phyloP scores from a whole-genome alignment of 2,329 filamentous ascomycete species.

The Aspergillus ustus region DNA sequence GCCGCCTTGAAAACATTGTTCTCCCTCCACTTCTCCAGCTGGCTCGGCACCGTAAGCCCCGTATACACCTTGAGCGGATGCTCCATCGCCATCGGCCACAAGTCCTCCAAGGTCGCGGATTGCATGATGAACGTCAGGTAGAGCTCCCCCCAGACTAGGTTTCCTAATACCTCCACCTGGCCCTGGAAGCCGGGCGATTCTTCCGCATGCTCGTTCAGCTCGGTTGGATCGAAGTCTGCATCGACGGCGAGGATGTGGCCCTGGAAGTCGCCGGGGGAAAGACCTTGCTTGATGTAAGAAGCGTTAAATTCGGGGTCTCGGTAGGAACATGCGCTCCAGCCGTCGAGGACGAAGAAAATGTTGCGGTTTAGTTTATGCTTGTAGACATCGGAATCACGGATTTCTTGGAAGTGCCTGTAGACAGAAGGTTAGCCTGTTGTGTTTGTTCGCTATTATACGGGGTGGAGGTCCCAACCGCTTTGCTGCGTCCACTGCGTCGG shows the following conservation, averaged over 20 bases:
- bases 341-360: background rate
- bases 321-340: background rate
- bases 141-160: constrained; percentile 36
- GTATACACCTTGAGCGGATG: constrained; percentile 9
- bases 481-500: background rate
- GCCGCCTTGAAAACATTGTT: background rate
- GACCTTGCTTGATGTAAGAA: background rate
- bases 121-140: constrained; percentile 26
- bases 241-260: constrained; percentile 33
- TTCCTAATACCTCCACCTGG: constrained; percentile 34
- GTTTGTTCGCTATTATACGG: background rate
- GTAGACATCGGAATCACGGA: background rate
- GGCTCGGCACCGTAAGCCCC: background rate
- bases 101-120: constrained; percentile 22
- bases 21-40: background rate
- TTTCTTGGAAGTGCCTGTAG: background rate
- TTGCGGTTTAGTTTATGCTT: background rate
- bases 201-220: constrained; percentile 20
- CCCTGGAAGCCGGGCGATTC: constrained; percentile 30
- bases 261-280: constrained; percentile 23
- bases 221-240: constrained; percentile 23
- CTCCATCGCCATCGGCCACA: constrained; percentile 27
- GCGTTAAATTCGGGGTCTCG: background rate
- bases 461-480: background rate
- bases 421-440: background rate